Conservation (phyloP, 352 stramenopile species). For the Phytopythium cucurbitacearum region DNA sequence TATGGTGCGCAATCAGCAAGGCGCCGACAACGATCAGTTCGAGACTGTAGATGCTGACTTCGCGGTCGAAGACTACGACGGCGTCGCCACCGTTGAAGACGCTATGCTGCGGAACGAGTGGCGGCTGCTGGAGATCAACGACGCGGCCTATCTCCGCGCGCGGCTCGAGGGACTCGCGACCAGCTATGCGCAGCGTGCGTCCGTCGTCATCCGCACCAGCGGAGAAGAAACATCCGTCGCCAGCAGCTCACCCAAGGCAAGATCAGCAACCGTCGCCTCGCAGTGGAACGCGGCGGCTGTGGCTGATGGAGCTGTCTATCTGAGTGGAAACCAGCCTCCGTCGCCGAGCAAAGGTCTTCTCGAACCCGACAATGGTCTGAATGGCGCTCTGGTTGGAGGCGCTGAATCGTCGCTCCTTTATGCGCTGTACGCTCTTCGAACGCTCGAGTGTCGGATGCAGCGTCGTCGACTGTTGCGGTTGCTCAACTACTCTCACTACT, state of each 20-base stretch:
- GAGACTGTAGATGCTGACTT: too few relatives aligned
- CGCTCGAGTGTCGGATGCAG: conserved; percentile 32
- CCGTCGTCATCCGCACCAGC: conserved; percentile 17
- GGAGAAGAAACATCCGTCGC: background rate
- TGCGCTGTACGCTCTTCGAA: conserved; percentile 33
- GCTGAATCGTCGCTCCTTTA: conserved; percentile 10
- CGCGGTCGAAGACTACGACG: conserved; percentile 1
- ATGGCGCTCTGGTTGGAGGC: too few relatives aligned
- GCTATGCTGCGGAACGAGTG: conserved; percentile 32
- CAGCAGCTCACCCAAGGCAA: too few relatives aligned
- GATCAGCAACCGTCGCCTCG: too few relatives aligned
- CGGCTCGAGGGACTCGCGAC: conserved; percentile 29
- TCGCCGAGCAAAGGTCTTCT: too few relatives aligned
- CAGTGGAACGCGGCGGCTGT: too few relatives aligned
- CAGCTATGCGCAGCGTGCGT: conserved; percentile 31
- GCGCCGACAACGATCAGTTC: too few relatives aligned
- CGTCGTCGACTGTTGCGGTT: conserved; percentile 33
- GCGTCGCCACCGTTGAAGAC: conserved; percentile 13
- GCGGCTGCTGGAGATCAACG: conserved; percentile 28
- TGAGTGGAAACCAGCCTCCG: too few relatives aligned
- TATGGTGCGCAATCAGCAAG: too few relatives aligned
- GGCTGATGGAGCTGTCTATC: too few relatives aligned
- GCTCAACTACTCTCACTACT: conserved; percentile 49
- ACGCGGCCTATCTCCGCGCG: conserved; percentile 25
- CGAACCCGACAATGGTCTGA: too few relatives aligned